Percentiles rank a stretch among this genome's conserved stretches.
Conservation (phyloP, 1,284 basidiomycete species). For the Tylopilus sp. region DNA sequence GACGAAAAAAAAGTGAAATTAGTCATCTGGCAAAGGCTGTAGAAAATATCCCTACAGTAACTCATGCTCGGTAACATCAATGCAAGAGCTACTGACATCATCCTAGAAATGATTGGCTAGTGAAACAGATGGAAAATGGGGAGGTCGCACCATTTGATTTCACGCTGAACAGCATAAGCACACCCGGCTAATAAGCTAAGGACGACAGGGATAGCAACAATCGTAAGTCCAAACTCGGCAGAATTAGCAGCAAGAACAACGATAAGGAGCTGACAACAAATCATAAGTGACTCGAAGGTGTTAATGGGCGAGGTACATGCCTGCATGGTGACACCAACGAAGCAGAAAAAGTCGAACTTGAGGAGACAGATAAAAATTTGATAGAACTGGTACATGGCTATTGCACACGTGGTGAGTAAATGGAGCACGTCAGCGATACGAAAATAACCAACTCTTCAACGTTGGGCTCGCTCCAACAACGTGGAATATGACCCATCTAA, state of each 20-base stretch:
- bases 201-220: constrained; percentile 78
- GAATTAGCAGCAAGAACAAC: constrained; percentile 59
- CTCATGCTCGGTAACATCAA: constrained; percentile 71
- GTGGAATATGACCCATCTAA: constrained; percentile 80
- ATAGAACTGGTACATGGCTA: constrained; percentile 81
- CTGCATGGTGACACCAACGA: constrained; percentile 82
- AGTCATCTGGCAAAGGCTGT: constrained; percentile 14
- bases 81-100: constrained; percentile 63
- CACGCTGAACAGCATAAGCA: constrained; percentile 66
- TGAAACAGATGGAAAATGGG: neutral
- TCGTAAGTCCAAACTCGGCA: constrained; percentile 73
- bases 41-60: constrained; percentile 52
- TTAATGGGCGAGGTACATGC: constrained; percentile 33
- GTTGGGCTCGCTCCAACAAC: constrained; percentile 75
- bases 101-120: constrained; percentile 30
- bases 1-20: constrained; percentile 2
- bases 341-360: constrained; percentile 85
- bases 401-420: constrained; percentile 11
- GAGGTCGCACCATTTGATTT: constrained; percentile 65
- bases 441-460: constrained; percentile 60
- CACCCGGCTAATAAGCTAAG: constrained; percentile 62
- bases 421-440: neutral
- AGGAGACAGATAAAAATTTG: constrained; percentile 80
- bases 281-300: neutral
- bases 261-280: constrained; percentile 55